These are phyloP conservation scores for Aspergillus taichungensis DNA, from an alignment of 495 filamentous ascomycete species.

Conservation along the genomic window DNA sequence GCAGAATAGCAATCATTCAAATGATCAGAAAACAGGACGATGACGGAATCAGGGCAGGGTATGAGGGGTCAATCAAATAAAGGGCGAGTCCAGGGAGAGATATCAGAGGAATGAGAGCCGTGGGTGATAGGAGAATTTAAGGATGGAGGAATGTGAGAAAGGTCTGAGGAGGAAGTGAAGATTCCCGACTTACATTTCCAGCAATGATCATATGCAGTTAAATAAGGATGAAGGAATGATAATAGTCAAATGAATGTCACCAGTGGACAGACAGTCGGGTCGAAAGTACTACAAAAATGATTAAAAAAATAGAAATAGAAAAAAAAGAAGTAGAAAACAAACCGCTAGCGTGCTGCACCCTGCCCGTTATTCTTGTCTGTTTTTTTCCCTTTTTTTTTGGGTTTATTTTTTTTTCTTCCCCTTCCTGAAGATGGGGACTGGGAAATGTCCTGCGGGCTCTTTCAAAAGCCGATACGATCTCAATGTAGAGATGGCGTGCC, in stretches of 20 bases:
- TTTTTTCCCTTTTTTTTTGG: slow-evolving; percentile 7
- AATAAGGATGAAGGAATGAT: slow-evolving; percentile 2
- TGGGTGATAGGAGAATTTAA: not conserved
- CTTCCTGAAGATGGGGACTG: slow-evolving; percentile 4
- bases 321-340: slow-evolving; percentile 12
- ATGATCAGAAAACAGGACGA: not conserved
- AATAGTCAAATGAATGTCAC: not conserved
- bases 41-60: not conserved
- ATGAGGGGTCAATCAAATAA: not conserved
- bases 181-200: too few relatives aligned
- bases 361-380: slow-evolving; percentile 10
- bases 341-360: slow-evolving; percentile 20
- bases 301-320: not conserved
- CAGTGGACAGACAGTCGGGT: slow-evolving; percentile 2
- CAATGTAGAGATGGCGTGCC: slow-evolving; percentile 1
- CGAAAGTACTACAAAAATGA: slow-evolving; percentile 5
- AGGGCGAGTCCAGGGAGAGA: not conserved
- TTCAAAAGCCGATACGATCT: not conserved
- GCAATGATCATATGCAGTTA: not conserved
- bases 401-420: not conserved
- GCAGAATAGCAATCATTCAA: too few relatives aligned
- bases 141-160: slow-evolving; percentile 8
- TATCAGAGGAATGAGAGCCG: not conserved
- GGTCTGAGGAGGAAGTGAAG: not conserved
- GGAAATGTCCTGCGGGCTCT: slow-evolving; percentile 14